Evolutionary conservation across 2,329 filamentous ascomycete species (phyloP).

Genomic region (Diaporthe humulicola): DNA sequence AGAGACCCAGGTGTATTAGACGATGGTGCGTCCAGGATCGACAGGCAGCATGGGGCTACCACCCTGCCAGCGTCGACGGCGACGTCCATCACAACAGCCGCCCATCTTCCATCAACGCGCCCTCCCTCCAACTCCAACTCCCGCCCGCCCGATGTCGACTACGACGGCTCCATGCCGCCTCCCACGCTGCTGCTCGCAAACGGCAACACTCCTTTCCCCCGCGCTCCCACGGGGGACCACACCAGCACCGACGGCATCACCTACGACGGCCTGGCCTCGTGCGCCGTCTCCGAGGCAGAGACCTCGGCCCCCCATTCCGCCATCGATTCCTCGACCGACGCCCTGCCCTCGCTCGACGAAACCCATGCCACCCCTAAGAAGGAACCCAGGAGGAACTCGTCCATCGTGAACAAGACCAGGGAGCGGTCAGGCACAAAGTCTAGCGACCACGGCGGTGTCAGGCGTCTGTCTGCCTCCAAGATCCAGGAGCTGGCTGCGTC

Average conservation of each 20-base stretch:
- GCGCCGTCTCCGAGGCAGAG: constrained; percentile 39
- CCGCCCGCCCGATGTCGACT: background rate
- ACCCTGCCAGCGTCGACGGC: background rate
- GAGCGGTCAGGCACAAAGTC: constrained; percentile 49
- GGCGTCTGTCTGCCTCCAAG: constrained; percentile 69
- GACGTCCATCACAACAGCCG: background rate
- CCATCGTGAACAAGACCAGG: constrained; percentile 37
- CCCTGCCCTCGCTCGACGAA: constrained; percentile 5
- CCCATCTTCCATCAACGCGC: constrained; percentile 24
- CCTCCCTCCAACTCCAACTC: constrained; percentile 5
- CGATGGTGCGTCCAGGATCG: background rate
- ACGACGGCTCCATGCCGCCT: constrained; percentile 4
- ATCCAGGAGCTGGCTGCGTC: constrained; percentile 70
- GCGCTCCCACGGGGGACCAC: background rate
- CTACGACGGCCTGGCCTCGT: constrained; percentile 33
- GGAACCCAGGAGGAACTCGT: constrained; percentile 31
- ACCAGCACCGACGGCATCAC: background rate
- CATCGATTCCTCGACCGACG: constrained; percentile 34
- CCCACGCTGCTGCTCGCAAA: background rate
- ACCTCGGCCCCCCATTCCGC: constrained; percentile 34
- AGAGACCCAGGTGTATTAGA: background rate
- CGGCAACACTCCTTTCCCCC: background rate
- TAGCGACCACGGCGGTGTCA: constrained; percentile 57
- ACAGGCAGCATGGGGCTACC: background rate
- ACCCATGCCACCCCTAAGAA: constrained; percentile 26